These are phyloP conservation scores for Termitomyces sp. DNA, from an alignment of 768 basidiomycete species.

Conservation along the genomic window DNA sequence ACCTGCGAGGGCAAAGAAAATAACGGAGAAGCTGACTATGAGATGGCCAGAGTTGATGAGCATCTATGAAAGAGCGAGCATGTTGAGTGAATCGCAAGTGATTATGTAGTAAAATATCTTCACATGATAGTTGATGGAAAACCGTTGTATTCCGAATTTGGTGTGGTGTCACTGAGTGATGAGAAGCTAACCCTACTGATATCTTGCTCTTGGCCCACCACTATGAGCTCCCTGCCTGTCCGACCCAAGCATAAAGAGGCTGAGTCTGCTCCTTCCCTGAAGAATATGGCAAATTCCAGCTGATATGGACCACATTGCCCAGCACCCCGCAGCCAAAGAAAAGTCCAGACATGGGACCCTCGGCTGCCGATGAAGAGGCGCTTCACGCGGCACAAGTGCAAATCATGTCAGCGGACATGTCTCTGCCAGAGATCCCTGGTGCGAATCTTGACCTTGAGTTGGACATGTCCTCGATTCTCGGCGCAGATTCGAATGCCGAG, in stretches of 20 bases:
- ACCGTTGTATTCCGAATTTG: constrained; percentile 9
- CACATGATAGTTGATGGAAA: background rate
- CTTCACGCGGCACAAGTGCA: constrained; percentile 1
- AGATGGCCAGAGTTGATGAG: constrained; percentile 38
- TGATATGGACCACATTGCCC: constrained; percentile 23
- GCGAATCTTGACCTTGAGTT: constrained; percentile 40
- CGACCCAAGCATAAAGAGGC: constrained; percentile 21
- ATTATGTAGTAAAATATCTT: background rate
- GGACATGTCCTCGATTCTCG: constrained; percentile 43
- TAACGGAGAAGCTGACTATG: constrained; percentile 39
- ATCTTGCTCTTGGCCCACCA: constrained; percentile 29
- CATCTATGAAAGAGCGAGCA: background rate
- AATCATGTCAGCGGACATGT: constrained; percentile 9
- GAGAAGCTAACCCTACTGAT: constrained; percentile 33
- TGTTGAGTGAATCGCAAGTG: background rate
- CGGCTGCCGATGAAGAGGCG: background rate
- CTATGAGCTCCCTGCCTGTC: constrained; percentile 23
- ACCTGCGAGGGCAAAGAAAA: constrained; percentile 54
- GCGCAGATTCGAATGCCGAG: constrained; percentile 32
- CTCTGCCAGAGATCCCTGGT: constrained; percentile 48
- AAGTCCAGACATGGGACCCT: background rate
- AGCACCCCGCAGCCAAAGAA: constrained; percentile 13
- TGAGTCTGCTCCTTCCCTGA: constrained; percentile 28
- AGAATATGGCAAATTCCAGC: constrained; percentile 20
- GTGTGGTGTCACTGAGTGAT: too few species aligned